Percentiles rank a stretch among this genome's conserved stretches.
Conservation (phyloP, 2,329 filamentous ascomycete species). For the Neopestalotiopsis clavispora region DNA sequence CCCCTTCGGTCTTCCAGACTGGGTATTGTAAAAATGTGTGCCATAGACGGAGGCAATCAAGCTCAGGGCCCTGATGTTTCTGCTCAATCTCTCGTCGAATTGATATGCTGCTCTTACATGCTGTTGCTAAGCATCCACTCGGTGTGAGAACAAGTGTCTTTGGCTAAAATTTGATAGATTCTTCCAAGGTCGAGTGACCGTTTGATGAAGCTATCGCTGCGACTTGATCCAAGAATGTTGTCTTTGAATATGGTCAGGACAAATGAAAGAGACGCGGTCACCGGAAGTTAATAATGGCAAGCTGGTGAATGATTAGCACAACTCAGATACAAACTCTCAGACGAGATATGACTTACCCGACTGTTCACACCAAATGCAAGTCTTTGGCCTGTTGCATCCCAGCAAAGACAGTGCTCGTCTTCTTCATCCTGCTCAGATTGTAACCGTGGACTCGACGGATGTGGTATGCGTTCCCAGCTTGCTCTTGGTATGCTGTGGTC, state of each 20-base stretch:
- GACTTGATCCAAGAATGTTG: neutral
- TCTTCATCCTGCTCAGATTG: constrained; percentile 61
- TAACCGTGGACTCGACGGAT: constrained; percentile 61
- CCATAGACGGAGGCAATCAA: neutral
- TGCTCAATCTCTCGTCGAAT: neutral
- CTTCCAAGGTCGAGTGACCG: neutral
- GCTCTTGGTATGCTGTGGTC: constrained; percentile 63
- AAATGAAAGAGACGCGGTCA: constrained; percentile 29
- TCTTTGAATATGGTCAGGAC: neutral
- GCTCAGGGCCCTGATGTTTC: neutral
- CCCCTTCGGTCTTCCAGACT: neutral
- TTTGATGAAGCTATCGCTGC: neutral
- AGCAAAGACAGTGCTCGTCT: constrained; percentile 64
- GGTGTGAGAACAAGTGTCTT: neutral
- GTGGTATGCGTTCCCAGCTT: constrained; percentile 60
- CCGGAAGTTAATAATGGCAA: constrained; percentile 58
- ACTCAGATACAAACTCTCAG: neutral
- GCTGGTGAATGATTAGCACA: constrained; percentile 36
- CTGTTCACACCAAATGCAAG: constrained; percentile 68
- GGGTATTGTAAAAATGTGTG: neutral
- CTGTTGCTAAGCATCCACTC: neutral
- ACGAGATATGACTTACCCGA: constrained; percentile 53
- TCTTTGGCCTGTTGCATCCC: constrained; percentile 66
- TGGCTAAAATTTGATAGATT: neutral
- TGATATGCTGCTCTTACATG: neutral